Conservation (phyloP, 2,329 filamentous ascomycete genomes). For the Coniella lustricola region DNA sequence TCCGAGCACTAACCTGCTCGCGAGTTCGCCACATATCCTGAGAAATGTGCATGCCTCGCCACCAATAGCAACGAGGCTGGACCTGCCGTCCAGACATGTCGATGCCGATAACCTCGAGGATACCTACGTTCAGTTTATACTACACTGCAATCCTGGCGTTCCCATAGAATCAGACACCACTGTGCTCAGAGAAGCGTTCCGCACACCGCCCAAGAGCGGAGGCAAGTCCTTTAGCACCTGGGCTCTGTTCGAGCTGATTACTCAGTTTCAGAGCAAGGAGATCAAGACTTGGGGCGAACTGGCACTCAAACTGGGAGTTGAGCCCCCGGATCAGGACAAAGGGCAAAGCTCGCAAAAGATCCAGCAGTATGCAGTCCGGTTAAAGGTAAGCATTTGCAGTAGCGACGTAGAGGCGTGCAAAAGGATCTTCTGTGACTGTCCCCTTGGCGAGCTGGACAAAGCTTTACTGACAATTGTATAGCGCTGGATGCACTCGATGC, state of each 20-base stretch:
- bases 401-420: background rate
- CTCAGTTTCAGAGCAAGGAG: constrained; percentile 70
- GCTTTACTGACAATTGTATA: constrained; percentile 25
- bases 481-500: constrained; percentile 97
- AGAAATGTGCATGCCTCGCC: constrained; percentile 3
- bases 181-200: constrained; percentile 68
- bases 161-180: constrained; percentile 61
- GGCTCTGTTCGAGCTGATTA: constrained; percentile 69
- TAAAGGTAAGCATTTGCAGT: constrained; percentile 61
- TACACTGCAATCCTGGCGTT: constrained; percentile 85
- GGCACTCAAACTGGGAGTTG: constrained; percentile 79
- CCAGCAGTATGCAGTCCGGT: constrained; percentile 84
- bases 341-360: constrained; percentile 89
- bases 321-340: constrained; percentile 72
- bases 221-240: constrained; percentile 80
- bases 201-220: constrained; percentile 75
- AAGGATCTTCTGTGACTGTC: background rate
- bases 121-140: constrained; percentile 75
- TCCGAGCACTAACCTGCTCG: constrained; percentile 12
- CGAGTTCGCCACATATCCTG: constrained; percentile 3
- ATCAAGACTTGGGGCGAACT: constrained; percentile 91
- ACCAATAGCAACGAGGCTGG: constrained; percentile 4
- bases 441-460: background rate
- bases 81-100: constrained; percentile 61
- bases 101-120: constrained; percentile 68